Evolutionary conservation across 139 green algal species (phyloP), one percentile per base, ranked within the genome.

Genomic region (Auxenochlorella pyrenoidosa): DNA sequence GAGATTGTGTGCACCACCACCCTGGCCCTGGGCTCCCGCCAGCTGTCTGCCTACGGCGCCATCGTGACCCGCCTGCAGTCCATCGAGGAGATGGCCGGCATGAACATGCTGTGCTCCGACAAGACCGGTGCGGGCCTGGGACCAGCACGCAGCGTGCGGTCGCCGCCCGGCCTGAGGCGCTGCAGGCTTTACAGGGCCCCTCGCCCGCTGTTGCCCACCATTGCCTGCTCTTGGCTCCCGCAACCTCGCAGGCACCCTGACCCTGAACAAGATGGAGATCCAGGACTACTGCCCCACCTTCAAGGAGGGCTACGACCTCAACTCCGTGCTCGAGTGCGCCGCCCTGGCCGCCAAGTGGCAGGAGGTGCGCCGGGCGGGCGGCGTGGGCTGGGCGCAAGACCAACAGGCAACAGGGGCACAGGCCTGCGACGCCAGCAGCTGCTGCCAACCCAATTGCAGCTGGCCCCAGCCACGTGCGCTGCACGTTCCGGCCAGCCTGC

Each of bases 81-180:
- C 22, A 97, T 98, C 44, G 96, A 98, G 92, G 96, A 98, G 91
- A 94, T 98, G 90, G 95, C 96, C 2, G 94, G 94, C 77, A 98
- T 98, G 96, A 96, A 98, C 92, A 96, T 98, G 91, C 93, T 98
- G 26, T 98, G 95, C 94, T 95, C 90, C 13, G 95, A 97, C 89
- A 98, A 98, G 88, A 98, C 95, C 5, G 82, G 82, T 86, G 80
- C 26, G 79, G 18, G 26, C 12, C 43, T 38, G 40, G 13, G 75
- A 22, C n/a, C n/a, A n/a, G n/a, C n/a, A n/a, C n/a, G n/a, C n/a
- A n/a, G n/a, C n/a, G n/a, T n/a, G n/a, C n/a, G n/a, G n/a, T n/a
- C n/a, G n/a, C n/a, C n/a, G n/a, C n/a, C n/a, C n/a, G n/a, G n/a
- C n/a, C n/a, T n/a, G n/a, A n/a, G n/a, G n/a, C n/a, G n/a, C n/a